Evolutionary conservation across 2,329 filamentous ascomycete species (phyloP).

Genomic region (Leptographium wingfieldii): DNA sequence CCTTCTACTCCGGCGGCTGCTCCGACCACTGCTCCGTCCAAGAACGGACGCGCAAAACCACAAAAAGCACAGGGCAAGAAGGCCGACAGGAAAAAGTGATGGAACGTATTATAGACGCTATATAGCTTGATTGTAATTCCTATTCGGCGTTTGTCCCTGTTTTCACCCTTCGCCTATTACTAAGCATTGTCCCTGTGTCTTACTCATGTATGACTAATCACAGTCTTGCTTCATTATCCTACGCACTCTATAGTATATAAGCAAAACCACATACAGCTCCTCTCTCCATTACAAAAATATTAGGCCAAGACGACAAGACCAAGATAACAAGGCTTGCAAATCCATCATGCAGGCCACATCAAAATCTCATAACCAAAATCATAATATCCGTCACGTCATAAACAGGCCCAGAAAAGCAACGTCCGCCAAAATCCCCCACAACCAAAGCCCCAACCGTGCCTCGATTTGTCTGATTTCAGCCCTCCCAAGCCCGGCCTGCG

Average conservation of each 20-base stretch:
- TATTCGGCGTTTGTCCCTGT: neutral
- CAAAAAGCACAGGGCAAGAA: neutral
- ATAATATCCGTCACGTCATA: constrained; percentile 10
- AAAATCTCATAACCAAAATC: constrained; percentile 11
- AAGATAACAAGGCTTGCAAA: constrained; percentile 1
- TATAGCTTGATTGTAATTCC: neutral
- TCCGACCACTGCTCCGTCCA: constrained; percentile 1
- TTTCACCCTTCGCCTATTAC: neutral
- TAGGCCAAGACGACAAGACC: neutral
- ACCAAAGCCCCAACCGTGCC: neutral
- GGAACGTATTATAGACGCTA: neutral
- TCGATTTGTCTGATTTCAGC: neutral
- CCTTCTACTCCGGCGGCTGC: too few relatives aligned
- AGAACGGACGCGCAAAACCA: constrained; percentile 12
- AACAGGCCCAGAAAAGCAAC: constrained; percentile 3
- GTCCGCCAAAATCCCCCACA: neutral
- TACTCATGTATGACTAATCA: neutral
- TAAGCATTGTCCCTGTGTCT: neutral
- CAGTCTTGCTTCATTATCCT: neutral
- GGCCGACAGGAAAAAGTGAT: neutral
- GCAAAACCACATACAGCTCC: neutral
- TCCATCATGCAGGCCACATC: constrained; percentile 1
- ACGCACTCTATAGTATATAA: constrained; percentile 1
- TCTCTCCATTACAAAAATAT: neutral
- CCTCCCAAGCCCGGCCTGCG: neutral